These are phyloP conservation scores for Aspergillus coremiiformis DNA, from an alignment of 495 filamentous ascomycete species.

Conservation along the genomic window DNA sequence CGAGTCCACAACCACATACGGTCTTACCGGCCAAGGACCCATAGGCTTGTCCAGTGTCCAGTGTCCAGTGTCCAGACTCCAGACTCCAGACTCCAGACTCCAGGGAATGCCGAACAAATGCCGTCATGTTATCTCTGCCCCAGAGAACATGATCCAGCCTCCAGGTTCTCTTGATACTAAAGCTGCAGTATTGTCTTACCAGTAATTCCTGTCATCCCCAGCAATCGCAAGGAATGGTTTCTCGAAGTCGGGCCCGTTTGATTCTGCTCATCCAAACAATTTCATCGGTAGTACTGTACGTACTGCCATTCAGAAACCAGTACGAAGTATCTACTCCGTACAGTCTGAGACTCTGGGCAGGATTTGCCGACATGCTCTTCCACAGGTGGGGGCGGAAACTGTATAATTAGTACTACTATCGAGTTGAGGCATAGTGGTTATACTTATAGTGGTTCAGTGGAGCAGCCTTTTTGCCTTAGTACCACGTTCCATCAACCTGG, in stretches of 20 bases:
- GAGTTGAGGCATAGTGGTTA: neutral
- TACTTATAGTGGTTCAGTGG: neutral
- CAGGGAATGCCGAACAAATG: neutral
- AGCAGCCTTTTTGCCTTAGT: neutral
- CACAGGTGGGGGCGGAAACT: conserved; percentile 16
- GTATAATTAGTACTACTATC: too few species aligned
- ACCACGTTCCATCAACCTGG: neutral
- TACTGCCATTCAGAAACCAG: neutral
- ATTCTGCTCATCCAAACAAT: too few species aligned
- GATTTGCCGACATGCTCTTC: conserved; percentile 20
- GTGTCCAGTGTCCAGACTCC: too few species aligned
- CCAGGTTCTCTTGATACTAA: too few species aligned
- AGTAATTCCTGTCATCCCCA: neutral
- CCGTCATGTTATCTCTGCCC: neutral
- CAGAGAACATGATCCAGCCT: neutral
- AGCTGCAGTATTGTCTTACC: neutral
- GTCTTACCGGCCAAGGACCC: neutral
- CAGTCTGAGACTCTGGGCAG: too few species aligned
- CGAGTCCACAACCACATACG: neutral
- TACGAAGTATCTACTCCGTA: too few species aligned
- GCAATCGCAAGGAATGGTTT: too few species aligned
- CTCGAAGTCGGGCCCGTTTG: too few species aligned
- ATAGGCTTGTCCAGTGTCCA: neutral
- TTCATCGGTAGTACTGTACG: neutral
- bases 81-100: too few species aligned